Conservation (phyloP, 345 rosid genomes). For the Aquilaria malaccensis region DNA sequence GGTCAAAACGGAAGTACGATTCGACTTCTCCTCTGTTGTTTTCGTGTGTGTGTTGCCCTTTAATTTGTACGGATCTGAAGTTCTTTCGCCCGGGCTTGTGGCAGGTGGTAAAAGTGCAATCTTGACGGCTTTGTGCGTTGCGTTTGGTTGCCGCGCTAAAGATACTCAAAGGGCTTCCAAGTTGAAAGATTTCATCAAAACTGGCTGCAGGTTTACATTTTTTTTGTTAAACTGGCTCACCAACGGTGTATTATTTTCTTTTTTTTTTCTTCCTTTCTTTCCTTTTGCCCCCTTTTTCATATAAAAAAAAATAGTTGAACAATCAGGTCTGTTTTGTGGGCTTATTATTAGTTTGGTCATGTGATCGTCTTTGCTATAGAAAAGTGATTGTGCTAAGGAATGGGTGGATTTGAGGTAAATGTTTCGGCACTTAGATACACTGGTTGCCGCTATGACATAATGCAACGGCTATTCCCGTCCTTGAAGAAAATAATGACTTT, state of each 20-base stretch:
- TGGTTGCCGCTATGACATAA: too few relatives aligned
- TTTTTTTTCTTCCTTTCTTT: not conserved
- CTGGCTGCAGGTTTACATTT: conserved; percentile 68
- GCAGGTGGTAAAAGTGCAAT: conserved; percentile 95
- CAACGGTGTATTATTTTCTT: not conserved
- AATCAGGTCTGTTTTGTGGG: too few relatives aligned
- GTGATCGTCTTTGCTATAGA: too few relatives aligned
- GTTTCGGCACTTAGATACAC: too few relatives aligned
- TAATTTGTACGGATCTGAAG: not conserved
- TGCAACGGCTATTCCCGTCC: too few relatives aligned
- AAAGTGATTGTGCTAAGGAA: too few relatives aligned
- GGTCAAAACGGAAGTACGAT: conserved; percentile 91
- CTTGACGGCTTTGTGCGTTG: conserved; percentile 82
- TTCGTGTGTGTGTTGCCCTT: not conserved
- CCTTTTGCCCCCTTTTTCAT: too few relatives aligned
- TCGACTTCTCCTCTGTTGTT: conserved; percentile 1
- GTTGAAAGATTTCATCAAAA: conserved; percentile 79
- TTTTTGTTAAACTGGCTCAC: not conserved
- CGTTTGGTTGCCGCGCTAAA: conserved; percentile 86
- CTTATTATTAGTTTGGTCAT: too few relatives aligned
- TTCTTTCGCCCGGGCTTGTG: not conserved
- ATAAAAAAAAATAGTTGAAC: too few relatives aligned
- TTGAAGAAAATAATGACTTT: too few relatives aligned
- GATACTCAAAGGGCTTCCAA: conserved; percentile 85
- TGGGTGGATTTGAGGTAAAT: too few relatives aligned